These are phyloP conservation scores for Myochromella boudieri DNA, from an alignment of 768 basidiomycete genomes.

Conservation along the genomic window DNA sequence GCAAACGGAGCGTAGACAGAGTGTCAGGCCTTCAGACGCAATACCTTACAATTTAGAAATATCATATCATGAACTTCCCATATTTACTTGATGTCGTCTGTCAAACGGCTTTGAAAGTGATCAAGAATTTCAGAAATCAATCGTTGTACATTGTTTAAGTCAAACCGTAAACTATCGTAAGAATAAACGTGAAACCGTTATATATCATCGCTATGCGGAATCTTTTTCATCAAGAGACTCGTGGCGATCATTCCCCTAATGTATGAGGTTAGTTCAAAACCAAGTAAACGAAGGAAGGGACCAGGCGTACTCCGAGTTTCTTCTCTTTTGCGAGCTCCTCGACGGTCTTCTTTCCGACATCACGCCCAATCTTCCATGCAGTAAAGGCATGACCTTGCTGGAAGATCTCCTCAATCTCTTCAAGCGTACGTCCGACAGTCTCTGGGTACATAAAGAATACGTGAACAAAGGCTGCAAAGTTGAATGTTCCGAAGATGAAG, in stretches of 20 bases:
- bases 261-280: not conserved
- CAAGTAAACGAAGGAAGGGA: too few relatives aligned
- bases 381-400: conserved; percentile 64
- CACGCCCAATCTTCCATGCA: conserved; percentile 66
- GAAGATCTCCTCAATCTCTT: conserved; percentile 82
- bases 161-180: not conserved
- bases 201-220: conserved; percentile 9
- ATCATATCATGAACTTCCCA: too few relatives aligned
- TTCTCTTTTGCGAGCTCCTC: conserved; percentile 41
- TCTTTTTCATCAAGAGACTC: conserved; percentile 15
- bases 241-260: conserved; percentile 6
- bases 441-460: conserved; percentile 82
- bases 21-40: too few relatives aligned
- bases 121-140: not conserved
- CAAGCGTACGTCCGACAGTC: conserved; percentile 69
- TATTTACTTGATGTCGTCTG: too few relatives aligned
- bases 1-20: too few relatives aligned
- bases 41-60: too few relatives aligned
- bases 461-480: conserved; percentile 69
- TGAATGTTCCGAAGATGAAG: conserved; percentile 78
- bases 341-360: conserved; percentile 64
- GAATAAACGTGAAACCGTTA: conserved; percentile 1
- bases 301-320: conserved; percentile 6
- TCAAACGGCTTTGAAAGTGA: too few relatives aligned
- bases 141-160: not conserved